Percentiles rank a stretch among this genome's conserved stretches.
Evolutionary conservation across 352 stramenopile species (phyloP).

Genomic region (Phytophthora fragariaefolia): DNA sequence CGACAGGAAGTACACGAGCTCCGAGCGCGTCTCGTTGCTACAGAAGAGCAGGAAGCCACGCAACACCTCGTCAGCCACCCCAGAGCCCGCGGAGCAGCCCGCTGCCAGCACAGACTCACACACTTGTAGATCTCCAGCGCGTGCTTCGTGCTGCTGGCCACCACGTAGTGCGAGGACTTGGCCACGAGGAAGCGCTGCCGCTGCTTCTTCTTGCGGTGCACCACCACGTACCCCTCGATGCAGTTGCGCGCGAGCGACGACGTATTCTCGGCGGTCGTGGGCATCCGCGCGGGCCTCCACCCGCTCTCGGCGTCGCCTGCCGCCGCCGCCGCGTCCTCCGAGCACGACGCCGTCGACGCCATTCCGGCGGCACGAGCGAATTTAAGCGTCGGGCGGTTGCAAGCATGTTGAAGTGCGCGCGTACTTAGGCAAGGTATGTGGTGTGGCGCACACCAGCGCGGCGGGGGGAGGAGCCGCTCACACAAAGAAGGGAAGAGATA

Average conservation of each 20-base stretch:
- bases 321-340: too few relatives aligned
- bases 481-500: slow-evolving; percentile 38
- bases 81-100: not conserved
- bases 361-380: too few relatives aligned
- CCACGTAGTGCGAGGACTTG: slow-evolving; percentile 56
- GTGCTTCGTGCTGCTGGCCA: slow-evolving; percentile 56
- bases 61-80: not conserved
- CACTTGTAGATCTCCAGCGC: slow-evolving; percentile 67
- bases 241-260: slow-evolving; percentile 50
- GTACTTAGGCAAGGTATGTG: slow-evolving; percentile 1
- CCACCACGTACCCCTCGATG: slow-evolving; percentile 61
- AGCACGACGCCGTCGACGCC: slow-evolving; percentile 11
- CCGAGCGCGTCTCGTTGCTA: slow-evolving; percentile 57
- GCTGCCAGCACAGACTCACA: slow-evolving; percentile 19
- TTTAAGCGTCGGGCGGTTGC: slow-evolving; percentile 6
- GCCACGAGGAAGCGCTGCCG: slow-evolving; percentile 57
- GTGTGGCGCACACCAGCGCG: not conserved
- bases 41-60: not conserved
- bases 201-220: slow-evolving; percentile 72
- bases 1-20: slow-evolving; percentile 71
- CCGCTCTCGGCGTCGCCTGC: not conserved
- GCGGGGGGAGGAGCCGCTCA: slow-evolving; percentile 9
- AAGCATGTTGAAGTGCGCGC: slow-evolving; percentile 16
- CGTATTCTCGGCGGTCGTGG: slow-evolving; percentile 19
- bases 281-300: slow-evolving; percentile 9